Evolutionary conservation across 2,329 filamentous ascomycete species (phyloP), one percentile per base, ranked within the genome.

Genomic region (Hypoxylon sp.): DNA sequence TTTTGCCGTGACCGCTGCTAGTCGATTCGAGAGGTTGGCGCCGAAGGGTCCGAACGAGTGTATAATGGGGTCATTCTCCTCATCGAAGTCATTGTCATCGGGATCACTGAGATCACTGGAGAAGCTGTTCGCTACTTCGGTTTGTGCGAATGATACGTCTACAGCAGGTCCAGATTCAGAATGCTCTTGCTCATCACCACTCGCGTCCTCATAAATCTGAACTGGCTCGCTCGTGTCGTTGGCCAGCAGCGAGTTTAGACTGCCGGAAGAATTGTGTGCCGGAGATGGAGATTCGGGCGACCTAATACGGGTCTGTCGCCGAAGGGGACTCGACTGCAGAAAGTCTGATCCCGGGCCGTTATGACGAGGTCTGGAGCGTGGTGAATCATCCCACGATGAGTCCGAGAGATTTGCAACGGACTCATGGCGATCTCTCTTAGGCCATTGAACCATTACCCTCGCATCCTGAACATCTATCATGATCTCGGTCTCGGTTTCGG

Each of bases 381-480:
- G 85, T 62, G 87, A 86, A 77, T 90, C 81, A 75, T 94, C 93
- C 86, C 91, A 94, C 10, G 86, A 88, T n/a, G 88, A 90, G 71
- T 93, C 90, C 9, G 89, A 90, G 67, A 87, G 81, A 67, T 83
- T 82, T 25, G 82, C 86, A 75, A 80, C 75, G 63, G 76, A 80
- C 72, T 80, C 86, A 79, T 76, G 83, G 79, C 82, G 74, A 34
- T 80, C 87, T 81, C 77, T 85, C 80, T 81, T 88, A 48, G 96
- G 96, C 95, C 96, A 98, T 76, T 91, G 89, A 68, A 99, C 84
- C 79, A 97, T 86, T 48, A 98, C 93, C 69, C 96, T 92, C 59
- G 94, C 91, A 77, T 97, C 94, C 75, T 97, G 93, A 45, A 98
- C 94, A 79, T 98, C 94, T 70, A 99, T 83, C 89, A 99, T 97